phyloP scores from a whole-genome alignment of 257 asterid genomes.

The Capsicum rhomboideum region DNA sequence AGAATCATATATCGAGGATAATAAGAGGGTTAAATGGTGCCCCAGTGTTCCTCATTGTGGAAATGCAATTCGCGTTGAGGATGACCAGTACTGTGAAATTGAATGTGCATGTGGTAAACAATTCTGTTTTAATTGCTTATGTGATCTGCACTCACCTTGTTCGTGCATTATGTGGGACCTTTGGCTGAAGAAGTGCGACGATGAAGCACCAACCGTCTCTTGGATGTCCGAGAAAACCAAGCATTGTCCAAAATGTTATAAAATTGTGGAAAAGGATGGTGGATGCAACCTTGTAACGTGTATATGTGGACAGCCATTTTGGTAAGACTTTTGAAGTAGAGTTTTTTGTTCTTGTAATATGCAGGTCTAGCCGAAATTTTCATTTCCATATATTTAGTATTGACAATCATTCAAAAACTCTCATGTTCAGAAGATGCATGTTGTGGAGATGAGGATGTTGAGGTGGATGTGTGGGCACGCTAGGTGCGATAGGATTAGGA shows the following conservation, averaged over 20 bases:
- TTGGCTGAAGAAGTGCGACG: slow-evolving; percentile 38
- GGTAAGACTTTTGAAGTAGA: slow-evolving; percentile 22
- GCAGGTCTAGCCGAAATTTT: background rate
- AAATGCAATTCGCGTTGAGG: slow-evolving; percentile 40
- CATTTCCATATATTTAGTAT: background rate
- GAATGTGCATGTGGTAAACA: slow-evolving; percentile 48
- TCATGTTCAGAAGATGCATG: no score
- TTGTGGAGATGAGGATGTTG: no score
- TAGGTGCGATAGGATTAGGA: no score
- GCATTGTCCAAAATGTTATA: slow-evolving; percentile 45
- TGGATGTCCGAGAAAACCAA: slow-evolving; percentile 34
- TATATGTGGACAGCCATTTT: slow-evolving; percentile 48
- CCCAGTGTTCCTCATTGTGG: slow-evolving; percentile 62
- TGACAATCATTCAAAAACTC: background rate
- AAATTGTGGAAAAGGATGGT: slow-evolving; percentile 46
- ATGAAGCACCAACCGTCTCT: slow-evolving; percentile 22
- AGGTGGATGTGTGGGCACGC: no score
- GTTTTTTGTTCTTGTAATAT: background rate
- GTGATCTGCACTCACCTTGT: slow-evolving; percentile 55
- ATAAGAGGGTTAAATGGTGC: slow-evolving; percentile 54
- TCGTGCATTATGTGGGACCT: slow-evolving; percentile 53
- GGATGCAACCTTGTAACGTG: slow-evolving; percentile 54
- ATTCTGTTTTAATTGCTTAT: slow-evolving; percentile 50
- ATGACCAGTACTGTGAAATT: slow-evolving; percentile 37
- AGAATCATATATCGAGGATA: slow-evolving; percentile 62